Base-by-base conservation (phyloP, 306 rosid genomes). In the Cucumis melo region DNA sequence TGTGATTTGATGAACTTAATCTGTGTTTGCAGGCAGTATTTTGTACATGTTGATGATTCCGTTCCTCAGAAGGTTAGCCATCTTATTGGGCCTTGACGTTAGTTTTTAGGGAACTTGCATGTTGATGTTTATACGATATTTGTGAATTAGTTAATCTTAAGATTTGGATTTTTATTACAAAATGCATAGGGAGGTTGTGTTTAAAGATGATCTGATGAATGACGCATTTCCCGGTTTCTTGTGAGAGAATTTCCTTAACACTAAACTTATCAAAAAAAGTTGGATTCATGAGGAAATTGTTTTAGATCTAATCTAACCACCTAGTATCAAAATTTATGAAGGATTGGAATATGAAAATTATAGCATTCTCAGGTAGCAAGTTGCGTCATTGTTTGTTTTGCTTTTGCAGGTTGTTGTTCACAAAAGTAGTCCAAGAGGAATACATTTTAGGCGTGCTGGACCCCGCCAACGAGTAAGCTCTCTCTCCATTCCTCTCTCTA, bases 371-470 rank as follows among this genome's bases (percentile, higher is more conserved):
- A 46, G 11, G 24, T 70, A 71, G 41, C 58, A 14, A 71, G 3
- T 13, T 48, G 54, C 54, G 8, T 44, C 32, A 44, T 8, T 48
- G 71, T 42, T 44, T 58, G 32, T 27, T 50, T 72, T 83, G 56
- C 75, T 24, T 29, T 60, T 57, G 54, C 68, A 94, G 99, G 44
- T 94, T 50, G 86, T 90, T 75, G 96, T 87, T 78, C 96, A 94
- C 92, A 90, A 88, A 81, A 84, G 85, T 78, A 80, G 96, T 78
- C 96, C 93, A 55, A 83, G 98, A 78, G 98, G 99, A 20, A 78
- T 83, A 68, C 99, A 94, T 86, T 94, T 94, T 74, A 87, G 99
- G 54, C 96, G 98, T 1, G 99, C 99, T 10, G 99, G 99, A 50
- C 99, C 99, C 0, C 95, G 99, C n/a, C 99, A 94, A 76, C 86